Evolutionary conservation across 352 stramenopile genomes (phyloP).

Genomic region (Phytophthora sansomeana): DNA sequence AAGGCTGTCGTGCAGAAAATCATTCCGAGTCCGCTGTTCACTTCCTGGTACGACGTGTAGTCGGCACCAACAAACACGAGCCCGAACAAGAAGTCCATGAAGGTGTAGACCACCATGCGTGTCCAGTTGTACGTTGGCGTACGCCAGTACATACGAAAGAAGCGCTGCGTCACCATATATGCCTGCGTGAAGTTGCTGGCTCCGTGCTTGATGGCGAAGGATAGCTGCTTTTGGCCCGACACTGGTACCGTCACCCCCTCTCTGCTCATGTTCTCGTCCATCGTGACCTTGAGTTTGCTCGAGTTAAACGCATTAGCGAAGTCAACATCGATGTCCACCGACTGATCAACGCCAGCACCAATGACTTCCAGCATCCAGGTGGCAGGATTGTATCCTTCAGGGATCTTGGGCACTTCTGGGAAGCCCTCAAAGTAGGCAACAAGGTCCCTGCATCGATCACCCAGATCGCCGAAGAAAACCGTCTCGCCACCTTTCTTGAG

Average conservation of each 20-base stretch:
- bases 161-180: conserved; percentile 56
- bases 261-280: conserved; percentile 35
- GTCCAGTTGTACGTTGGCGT: conserved; percentile 81
- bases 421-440: conserved; percentile 62
- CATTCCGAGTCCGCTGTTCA: conserved; percentile 65
- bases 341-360: conserved; percentile 47
- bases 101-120: conserved; percentile 55
- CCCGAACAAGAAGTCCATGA: conserved; percentile 68
- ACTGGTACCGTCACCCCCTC: conserved; percentile 28
- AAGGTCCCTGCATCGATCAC: conserved; percentile 22
- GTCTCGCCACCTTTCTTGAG: conserved; percentile 62
- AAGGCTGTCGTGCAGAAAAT: conserved; percentile 87
- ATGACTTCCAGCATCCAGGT: conserved; percentile 89
- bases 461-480: conserved; percentile 57
- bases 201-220: conserved; percentile 43
- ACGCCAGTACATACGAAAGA: conserved; percentile 80
- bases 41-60: conserved; percentile 46
- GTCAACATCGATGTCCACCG: conserved; percentile 35
- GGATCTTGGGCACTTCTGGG: conserved; percentile 48
- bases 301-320: conserved; percentile 37
- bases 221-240: conserved; percentile 24
- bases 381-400: conserved; percentile 56
- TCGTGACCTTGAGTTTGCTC: conserved; percentile 26
- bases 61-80: conserved; percentile 48
- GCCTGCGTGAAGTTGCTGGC: conserved; percentile 34